Percentiles rank a stretch among this genome's conserved stretches.
These are phyloP conservation scores for Colletotrichum tamarilloi DNA, from an alignment of 2,329 filamentous ascomycete species.

Conservation along the genomic window DNA sequence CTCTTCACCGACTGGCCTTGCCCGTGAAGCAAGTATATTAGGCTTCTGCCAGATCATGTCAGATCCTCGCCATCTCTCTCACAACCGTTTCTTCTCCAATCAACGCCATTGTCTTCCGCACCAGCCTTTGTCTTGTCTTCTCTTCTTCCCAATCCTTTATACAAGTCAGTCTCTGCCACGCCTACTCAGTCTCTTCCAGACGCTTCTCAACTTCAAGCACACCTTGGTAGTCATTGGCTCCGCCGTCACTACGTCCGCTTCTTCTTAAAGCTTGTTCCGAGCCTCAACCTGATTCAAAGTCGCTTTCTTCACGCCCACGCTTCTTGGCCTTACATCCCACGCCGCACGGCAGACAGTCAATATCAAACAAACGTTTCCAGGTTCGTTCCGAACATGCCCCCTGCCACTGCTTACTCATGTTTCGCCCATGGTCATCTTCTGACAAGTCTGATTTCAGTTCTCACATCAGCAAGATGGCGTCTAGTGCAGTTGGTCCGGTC, in stretches of 20 bases:
- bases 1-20: slow-evolving; percentile 24
- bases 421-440: slow-evolving; percentile 2
- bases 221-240: neutral
- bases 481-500: slow-evolving; percentile 30
- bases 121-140: neutral
- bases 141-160: neutral
- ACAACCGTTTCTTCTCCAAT: slow-evolving; percentile 22
- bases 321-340: neutral
- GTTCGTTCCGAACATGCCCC: slow-evolving; percentile 7
- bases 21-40: slow-evolving; percentile 27
- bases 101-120: neutral
- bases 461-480: slow-evolving; percentile 36
- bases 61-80: slow-evolving; percentile 6
- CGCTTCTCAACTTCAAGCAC: neutral
- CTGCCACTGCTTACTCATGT: slow-evolving; percentile 12
- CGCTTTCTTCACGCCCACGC: neutral
- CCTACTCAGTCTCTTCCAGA: neutral
- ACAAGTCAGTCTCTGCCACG: slow-evolving; percentile 10
- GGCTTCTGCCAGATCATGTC: slow-evolving; percentile 32
- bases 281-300: slow-evolving; percentile 1
- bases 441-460: slow-evolving; percentile 32
- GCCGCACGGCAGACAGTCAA: neutral
- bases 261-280: neutral
- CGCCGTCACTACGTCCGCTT: neutral
- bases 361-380: slow-evolving; percentile 11